A percentile compares a stretch with the other conserved stretches of the same genome.
phyloP scores from a whole-genome alignment of 768 basidiomycete genomes.

The Termitomyces sp. region DNA sequence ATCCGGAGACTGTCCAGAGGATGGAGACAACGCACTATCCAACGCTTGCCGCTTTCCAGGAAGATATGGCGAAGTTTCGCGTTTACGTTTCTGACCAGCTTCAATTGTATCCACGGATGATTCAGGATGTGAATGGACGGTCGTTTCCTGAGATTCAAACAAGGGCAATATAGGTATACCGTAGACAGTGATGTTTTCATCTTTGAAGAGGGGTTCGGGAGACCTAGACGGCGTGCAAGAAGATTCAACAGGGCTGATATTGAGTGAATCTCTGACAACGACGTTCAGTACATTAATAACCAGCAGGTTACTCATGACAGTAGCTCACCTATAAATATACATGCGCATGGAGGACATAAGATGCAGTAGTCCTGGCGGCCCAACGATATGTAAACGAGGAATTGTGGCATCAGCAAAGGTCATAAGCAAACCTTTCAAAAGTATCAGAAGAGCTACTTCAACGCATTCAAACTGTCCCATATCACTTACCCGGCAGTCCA shows the following conservation, averaged over 20 bases:
- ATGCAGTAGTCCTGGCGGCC: slow-evolving; percentile 73
- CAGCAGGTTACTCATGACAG: background rate
- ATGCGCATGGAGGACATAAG: slow-evolving; percentile 67
- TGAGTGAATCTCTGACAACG: slow-evolving; percentile 44
- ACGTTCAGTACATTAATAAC: slow-evolving; percentile 1
- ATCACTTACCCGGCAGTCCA: slow-evolving; percentile 66
- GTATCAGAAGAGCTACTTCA: background rate
- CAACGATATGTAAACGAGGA: slow-evolving; percentile 55
- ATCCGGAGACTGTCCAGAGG: slow-evolving; percentile 16
- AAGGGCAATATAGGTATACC: slow-evolving; percentile 44
- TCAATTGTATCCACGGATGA: slow-evolving; percentile 9
- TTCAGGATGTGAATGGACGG: background rate
- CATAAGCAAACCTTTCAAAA: slow-evolving; percentile 65
- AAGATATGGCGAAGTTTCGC: slow-evolving; percentile 33
- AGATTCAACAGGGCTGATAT: slow-evolving; percentile 44
- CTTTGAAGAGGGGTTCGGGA: slow-evolving; percentile 50
- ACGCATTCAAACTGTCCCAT: slow-evolving; percentile 2
- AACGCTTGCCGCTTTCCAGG: slow-evolving; percentile 32
- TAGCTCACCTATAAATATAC: slow-evolving; percentile 61
- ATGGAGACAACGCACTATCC: slow-evolving; percentile 16
- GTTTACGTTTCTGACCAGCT: slow-evolving; percentile 40
- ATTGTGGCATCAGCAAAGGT: slow-evolving; percentile 71
- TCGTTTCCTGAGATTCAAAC: background rate
- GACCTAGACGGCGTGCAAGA: slow-evolving; percentile 24
- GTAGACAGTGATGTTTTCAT: slow-evolving; percentile 64